phyloP scores from a whole-genome alignment of 2,329 filamentous ascomycete genomes.

The Arthrobotrys conoides region DNA sequence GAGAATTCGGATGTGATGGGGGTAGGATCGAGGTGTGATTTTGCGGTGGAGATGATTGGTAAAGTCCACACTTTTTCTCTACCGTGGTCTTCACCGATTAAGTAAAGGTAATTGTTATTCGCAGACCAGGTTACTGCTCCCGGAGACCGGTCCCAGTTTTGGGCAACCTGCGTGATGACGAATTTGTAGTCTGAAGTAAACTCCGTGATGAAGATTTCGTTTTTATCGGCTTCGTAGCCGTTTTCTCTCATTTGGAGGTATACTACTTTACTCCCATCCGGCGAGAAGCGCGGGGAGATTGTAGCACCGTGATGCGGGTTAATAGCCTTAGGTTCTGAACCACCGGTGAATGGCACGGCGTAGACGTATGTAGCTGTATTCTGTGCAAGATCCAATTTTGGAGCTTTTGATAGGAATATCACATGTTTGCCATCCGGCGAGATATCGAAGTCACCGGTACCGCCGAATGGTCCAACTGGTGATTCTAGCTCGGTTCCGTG shows the following conservation, averaged over 20 bases:
- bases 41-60: constrained; percentile 71
- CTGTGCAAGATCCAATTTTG: constrained; percentile 77
- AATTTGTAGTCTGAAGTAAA: constrained; percentile 64
- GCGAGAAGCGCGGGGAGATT: constrained; percentile 74
- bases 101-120: constrained; percentile 75
- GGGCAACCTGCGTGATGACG: constrained; percentile 67
- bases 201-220: constrained; percentile 67
- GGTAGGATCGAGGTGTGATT: constrained; percentile 61
- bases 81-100: constrained; percentile 81
- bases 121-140: constrained; percentile 70
- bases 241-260: constrained; percentile 84
- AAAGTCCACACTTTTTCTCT: constrained; percentile 75
- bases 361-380: constrained; percentile 88
- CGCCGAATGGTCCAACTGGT: constrained; percentile 84
- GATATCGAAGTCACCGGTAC: constrained; percentile 84
- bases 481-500: constrained; percentile 74
- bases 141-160: constrained; percentile 72
- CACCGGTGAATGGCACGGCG: constrained; percentile 66
- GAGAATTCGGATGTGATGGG: constrained; percentile 41
- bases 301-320: constrained; percentile 66
- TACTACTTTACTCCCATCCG: constrained; percentile 77
- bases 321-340: constrained; percentile 65
- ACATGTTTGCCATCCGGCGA: constrained; percentile 73
- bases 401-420: constrained; percentile 82
- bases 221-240: constrained; percentile 85